Percentiles rank a stretch among this genome's conserved stretches.
Evolutionary conservation across 768 basidiomycete species (phyloP).

Genomic region (Macrolepiota dolichaula): DNA sequence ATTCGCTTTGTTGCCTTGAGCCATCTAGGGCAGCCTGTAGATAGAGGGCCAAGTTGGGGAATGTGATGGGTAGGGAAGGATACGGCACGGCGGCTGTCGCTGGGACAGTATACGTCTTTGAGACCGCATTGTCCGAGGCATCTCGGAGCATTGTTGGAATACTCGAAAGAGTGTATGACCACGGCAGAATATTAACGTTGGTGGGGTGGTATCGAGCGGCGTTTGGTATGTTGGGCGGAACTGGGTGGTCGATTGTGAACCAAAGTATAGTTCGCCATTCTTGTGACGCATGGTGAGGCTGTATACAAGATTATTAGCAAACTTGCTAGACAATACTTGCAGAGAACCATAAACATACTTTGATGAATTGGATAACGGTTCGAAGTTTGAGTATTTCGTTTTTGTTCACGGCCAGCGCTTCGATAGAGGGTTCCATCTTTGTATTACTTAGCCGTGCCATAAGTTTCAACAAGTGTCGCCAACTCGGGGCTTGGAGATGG

Average conservation of each 20-base stretch:
- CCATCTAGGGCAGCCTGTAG: constrained; percentile 68
- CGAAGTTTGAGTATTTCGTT: constrained; percentile 55
- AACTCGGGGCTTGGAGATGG: constrained; percentile 70
- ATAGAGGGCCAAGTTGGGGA: constrained; percentile 75
- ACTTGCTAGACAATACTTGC: neutral
- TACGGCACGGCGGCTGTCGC: constrained; percentile 54
- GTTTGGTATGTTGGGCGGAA: constrained; percentile 42
- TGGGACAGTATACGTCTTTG: constrained; percentile 73
- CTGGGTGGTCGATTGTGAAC: constrained; percentile 70
- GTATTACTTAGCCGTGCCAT: constrained; percentile 73
- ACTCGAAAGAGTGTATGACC: constrained; percentile 61
- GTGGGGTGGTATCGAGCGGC: constrained; percentile 48
- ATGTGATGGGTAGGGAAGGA: constrained; percentile 69
- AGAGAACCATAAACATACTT: constrained; percentile 38
- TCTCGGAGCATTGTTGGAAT: constrained; percentile 63
- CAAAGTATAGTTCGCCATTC: constrained; percentile 78
- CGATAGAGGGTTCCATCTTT: constrained; percentile 66
- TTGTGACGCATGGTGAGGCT: constrained; percentile 57
- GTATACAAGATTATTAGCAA: neutral
- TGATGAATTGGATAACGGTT: constrained; percentile 76
- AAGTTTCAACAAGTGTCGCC: constrained; percentile 70
- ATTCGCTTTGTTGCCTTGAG: constrained; percentile 62
- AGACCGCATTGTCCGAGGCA: constrained; percentile 55
- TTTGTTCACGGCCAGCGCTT: constrained; percentile 58
- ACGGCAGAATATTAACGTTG: constrained; percentile 68